These are phyloP conservation scores for Stachybotrys echinatus DNA, from an alignment of 2,329 filamentous ascomycete species.

Conservation along the genomic window DNA sequence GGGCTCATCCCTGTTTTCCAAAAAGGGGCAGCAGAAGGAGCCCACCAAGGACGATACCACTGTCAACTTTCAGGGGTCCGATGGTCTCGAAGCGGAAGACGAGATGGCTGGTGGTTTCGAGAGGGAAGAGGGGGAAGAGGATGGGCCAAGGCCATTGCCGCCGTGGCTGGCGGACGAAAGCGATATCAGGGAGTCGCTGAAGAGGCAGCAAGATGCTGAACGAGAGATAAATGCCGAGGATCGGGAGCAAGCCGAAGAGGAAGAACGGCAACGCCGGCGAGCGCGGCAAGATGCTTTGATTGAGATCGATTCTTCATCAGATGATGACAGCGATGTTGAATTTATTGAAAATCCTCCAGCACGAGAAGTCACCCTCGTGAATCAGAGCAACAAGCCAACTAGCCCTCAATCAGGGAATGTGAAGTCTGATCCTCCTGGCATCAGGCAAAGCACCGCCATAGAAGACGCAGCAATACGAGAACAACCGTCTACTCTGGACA, in stretches of 20 bases:
- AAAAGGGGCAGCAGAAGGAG: slow-evolving; percentile 23
- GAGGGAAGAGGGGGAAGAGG: slow-evolving; percentile 35
- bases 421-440: too few relatives aligned
- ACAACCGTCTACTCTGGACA: background rate
- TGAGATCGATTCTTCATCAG: slow-evolving; percentile 58
- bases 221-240: slow-evolving; percentile 61
- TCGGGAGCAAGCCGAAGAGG: slow-evolving; percentile 49
- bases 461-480: background rate
- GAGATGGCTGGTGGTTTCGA: slow-evolving; percentile 63
- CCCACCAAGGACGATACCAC: slow-evolving; percentile 5
- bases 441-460: slow-evolving; percentile 6
- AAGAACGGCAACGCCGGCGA: slow-evolving; percentile 40
- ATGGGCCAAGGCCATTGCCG: slow-evolving; percentile 57
- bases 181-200: slow-evolving; percentile 61
- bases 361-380: slow-evolving; percentile 3
- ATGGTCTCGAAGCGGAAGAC: slow-evolving; percentile 21
- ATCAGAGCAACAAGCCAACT: slow-evolving; percentile 13
- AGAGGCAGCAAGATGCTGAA: slow-evolving; percentile 52
- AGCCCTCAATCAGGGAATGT: background rate
- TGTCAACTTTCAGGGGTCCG: slow-evolving; percentile 10
- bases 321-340: slow-evolving; percentile 48
- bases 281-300: slow-evolving; percentile 47
- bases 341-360: slow-evolving; percentile 44
- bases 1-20: slow-evolving; percentile 55
- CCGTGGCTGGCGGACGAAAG: slow-evolving; percentile 67